Evolutionary conservation across 2,329 filamentous ascomycete genomes (phyloP), one percentile per base, ranked within the genome.

Genomic region (Stachybotrys chartarum): DNA sequence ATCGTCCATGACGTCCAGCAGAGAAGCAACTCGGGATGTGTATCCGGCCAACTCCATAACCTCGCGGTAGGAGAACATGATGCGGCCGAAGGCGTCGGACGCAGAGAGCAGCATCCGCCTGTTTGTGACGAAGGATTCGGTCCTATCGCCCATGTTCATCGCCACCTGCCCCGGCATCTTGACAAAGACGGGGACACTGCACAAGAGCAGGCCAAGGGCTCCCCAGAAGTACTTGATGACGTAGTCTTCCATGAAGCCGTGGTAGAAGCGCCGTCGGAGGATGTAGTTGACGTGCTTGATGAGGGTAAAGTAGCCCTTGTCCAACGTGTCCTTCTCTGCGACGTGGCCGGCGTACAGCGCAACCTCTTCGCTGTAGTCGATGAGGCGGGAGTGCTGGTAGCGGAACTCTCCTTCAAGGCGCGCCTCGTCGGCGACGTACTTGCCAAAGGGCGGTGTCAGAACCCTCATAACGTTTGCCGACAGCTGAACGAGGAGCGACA

Each of bases 151-250:
- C 85, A 89, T 88, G 66, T 76, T 86, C 63, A 79, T 75, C 12
- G 77, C 75, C 48, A 80, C 68, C 60, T 85, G 79, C 1, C 88
- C 89, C 0, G 92, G 91, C 17, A 97, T 81, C 71, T 93, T 93
- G 78, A 99, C 89, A 71, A 99, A 99, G 2, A 97, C 93, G 0
- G 94, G 94, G 0, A 96, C 86, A 70, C 91, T 95, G 77, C 94
- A 99, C 10, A 99, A 84, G 60, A 96, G 72, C 60, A 99, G 80
- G 1, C 94, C 94, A 48, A 99, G 72, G 2, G 94, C 93, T 46
- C 94, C 94, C 94, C 94, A 99, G 73, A 97, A 94, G 70, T 99
- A 99, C 72, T 99, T 99, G 73, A 99, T 96, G 56, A 97, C 91
- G 72, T 97, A 99, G 71, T 99, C 94, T 70, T 99, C 94, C 93